Conservation (phyloP, 441 rosid genomes). For the Aleurites moluccanus region DNA sequence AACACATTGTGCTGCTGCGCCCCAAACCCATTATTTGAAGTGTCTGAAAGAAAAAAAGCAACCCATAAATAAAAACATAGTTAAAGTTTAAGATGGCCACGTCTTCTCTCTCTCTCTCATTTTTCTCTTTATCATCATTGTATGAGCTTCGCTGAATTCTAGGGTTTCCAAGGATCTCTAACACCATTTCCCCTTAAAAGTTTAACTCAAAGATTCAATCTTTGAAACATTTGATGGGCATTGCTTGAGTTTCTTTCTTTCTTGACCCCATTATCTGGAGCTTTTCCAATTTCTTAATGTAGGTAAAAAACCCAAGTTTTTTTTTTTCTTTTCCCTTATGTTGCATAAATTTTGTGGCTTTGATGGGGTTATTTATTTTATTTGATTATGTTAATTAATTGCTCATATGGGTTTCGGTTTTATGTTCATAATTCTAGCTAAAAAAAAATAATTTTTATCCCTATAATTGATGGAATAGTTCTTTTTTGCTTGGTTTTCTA, state of each 20-base stretch:
- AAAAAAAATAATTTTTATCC: background rate
- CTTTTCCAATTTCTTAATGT: conserved; percentile 32
- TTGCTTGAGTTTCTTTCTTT: conserved; percentile 27
- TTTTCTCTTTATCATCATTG: conserved; percentile 2
- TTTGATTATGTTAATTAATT: conserved; percentile 17
- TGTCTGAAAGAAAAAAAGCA: background rate
- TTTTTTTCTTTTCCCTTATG: background rate
- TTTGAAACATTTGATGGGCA: conserved; percentile 23
- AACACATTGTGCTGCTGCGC: no score
- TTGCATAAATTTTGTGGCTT: background rate
- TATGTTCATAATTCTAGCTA: conserved; percentile 4
- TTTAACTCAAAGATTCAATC: conserved; percentile 12
- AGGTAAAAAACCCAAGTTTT: conserved; percentile 34
- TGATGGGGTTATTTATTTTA: background rate
- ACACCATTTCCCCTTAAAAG: conserved; percentile 4
- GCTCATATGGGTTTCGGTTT: conserved; percentile 30
- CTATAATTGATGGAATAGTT: background rate
- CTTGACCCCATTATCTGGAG: conserved; percentile 31
- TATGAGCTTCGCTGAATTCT: conserved; percentile 26
- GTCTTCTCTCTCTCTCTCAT: conserved; percentile 16
- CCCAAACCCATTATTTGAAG: no score
- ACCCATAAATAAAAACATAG: conserved; percentile 21
- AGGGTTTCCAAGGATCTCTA: conserved; percentile 40
- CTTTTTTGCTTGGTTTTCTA: background rate
- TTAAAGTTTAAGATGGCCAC: conserved; percentile 32